Conservation (phyloP, 2,329 filamentous ascomycete genomes). For the Fusarium scirpi region DNA sequence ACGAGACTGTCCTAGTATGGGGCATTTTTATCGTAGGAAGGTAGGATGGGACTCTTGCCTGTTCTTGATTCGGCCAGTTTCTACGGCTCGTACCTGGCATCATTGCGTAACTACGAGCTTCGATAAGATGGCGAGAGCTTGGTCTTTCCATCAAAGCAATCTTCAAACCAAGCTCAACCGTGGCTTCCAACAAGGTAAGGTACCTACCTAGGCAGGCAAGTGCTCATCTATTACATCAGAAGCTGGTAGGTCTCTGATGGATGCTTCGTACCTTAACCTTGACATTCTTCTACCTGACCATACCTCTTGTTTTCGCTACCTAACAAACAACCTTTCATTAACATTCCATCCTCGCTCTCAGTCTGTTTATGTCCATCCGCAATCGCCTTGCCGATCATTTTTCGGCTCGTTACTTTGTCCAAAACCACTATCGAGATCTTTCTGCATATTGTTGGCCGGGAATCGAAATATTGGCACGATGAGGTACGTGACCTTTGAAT, state of each 20-base stretch:
- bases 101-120: background rate
- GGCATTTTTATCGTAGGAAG: too few species aligned
- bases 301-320: background rate
- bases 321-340: conserved; percentile 12
- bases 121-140: background rate
- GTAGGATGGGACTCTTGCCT: background rate
- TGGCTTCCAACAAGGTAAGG: conserved; percentile 1
- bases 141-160: background rate
- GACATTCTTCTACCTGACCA: background rate
- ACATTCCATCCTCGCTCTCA: conserved; percentile 1
- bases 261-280: background rate
- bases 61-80: background rate
- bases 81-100: background rate
- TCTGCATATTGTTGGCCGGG: background rate
- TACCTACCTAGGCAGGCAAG: background rate
- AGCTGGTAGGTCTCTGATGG: background rate
- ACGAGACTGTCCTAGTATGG: background rate
- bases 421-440: background rate
- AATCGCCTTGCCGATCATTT: background rate
- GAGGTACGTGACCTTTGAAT: conserved; percentile 31
- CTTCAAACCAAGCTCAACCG: background rate
- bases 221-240: background rate
- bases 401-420: background rate
- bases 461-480: conserved; percentile 12
- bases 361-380: background rate